phyloP scores from a whole-genome alignment of 495 filamentous ascomycete species.

The Aspergillus kassunensis region DNA sequence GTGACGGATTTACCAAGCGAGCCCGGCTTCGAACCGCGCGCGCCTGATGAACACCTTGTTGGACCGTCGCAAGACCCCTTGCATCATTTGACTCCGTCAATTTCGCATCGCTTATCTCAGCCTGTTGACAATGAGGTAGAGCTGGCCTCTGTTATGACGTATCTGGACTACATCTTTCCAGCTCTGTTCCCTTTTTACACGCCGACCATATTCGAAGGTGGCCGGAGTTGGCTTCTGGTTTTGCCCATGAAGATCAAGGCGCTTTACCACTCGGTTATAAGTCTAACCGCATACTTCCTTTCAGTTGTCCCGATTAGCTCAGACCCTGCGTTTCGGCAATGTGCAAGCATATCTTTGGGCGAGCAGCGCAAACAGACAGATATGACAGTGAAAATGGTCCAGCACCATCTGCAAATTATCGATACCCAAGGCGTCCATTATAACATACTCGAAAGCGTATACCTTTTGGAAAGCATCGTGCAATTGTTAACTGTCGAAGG shows the following conservation, averaged over 20 bases:
- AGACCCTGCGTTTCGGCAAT: neutral
- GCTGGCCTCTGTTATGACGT: neutral
- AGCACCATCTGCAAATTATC: neutral
- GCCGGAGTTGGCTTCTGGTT: conserved; percentile 3
- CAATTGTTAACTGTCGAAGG: neutral
- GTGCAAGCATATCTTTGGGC: neutral
- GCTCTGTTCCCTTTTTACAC: conserved; percentile 4
- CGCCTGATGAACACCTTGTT: too few species aligned
- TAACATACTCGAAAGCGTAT: neutral
- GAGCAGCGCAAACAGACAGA: neutral
- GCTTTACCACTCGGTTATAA: neutral
- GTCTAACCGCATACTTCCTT: conserved; percentile 4
- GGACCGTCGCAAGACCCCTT: neutral
- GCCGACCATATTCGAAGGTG: conserved; percentile 1
- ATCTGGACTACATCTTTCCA: conserved; percentile 1
- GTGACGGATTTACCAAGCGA: too few species aligned
- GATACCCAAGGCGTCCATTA: neutral
- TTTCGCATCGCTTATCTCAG: neutral
- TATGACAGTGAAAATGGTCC: neutral
- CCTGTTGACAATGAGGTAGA: neutral
- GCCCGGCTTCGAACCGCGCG: too few species aligned
- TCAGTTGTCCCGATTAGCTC: neutral
- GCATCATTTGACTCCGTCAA: neutral
- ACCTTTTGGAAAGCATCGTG: conserved; percentile 4
- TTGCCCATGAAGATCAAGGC: neutral